These are phyloP conservation scores for Exophiala sp. DNA, from an alignment of 2,329 filamentous ascomycete species.

Conservation along the genomic window DNA sequence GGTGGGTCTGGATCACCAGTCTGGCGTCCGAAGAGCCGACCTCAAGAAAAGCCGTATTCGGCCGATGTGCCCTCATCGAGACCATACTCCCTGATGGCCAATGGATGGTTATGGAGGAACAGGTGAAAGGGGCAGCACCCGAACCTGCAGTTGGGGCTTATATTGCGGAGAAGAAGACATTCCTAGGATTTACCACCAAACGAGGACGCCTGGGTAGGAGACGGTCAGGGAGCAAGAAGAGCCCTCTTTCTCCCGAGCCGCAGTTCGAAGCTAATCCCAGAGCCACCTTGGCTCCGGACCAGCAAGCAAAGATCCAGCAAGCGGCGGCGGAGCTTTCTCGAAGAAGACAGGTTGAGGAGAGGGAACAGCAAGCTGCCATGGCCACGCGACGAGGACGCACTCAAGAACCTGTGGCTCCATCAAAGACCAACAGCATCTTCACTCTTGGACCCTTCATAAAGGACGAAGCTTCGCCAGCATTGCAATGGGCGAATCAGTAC, in stretches of 20 bases:
- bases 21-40: slow-evolving; percentile 82
- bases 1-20: slow-evolving; percentile 99
- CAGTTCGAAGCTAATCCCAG: slow-evolving; percentile 54
- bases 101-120: slow-evolving; percentile 95
- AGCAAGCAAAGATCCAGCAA: slow-evolving; percentile 86
- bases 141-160: slow-evolving; percentile 81
- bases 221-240: slow-evolving; percentile 63
- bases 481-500: slow-evolving; percentile 96
- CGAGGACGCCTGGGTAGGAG: slow-evolving; percentile 61
- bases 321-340: slow-evolving; percentile 79
- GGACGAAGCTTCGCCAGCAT: slow-evolving; percentile 80
- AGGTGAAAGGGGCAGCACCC: slow-evolving; percentile 84
- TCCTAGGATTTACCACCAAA: slow-evolving; percentile 76
- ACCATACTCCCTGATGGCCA: slow-evolving; percentile 72
- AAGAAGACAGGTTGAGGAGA: slow-evolving; percentile 54
- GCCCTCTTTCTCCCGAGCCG: slow-evolving; percentile 44
- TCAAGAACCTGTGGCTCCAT: slow-evolving; percentile 45
- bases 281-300: slow-evolving; percentile 78
- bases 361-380: slow-evolving; percentile 43
- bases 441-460: slow-evolving; percentile 80
- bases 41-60: slow-evolving; percentile 84
- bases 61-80: slow-evolving; percentile 85
- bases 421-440: slow-evolving; percentile 82
- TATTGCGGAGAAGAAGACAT: slow-evolving; percentile 91
- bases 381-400: slow-evolving; percentile 53